Evolutionary conservation across 345 rosid species (phyloP).

Genomic region (Trapa bicornis): DNA sequence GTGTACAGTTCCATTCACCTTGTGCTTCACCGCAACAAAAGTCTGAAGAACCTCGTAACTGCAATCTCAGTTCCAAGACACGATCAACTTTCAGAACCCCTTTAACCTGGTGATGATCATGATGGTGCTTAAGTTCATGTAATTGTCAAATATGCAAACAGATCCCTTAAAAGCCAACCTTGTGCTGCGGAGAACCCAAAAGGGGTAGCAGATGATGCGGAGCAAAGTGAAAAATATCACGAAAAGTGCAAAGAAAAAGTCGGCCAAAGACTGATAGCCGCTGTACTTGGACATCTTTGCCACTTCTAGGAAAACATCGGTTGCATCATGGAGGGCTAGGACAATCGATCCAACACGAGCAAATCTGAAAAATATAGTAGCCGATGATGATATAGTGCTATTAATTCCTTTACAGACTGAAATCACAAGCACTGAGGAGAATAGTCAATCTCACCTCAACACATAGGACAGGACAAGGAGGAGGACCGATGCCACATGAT

Average conservation of each 20-base stretch:
- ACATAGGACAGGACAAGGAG: slow-evolving; percentile 58
- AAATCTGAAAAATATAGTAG: slow-evolving; percentile 28
- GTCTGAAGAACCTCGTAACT: slow-evolving; percentile 58
- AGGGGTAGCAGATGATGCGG: slow-evolving; percentile 50
- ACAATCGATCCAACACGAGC: slow-evolving; percentile 59
- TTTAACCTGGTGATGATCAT: not conserved
- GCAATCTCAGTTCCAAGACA: slow-evolving; percentile 9
- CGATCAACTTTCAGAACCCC: not conserved
- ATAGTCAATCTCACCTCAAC: slow-evolving; percentile 29
- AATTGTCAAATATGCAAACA: not conserved
- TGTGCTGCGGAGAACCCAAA: slow-evolving; percentile 72
- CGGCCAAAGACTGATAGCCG: slow-evolving; percentile 46
- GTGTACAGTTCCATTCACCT: slow-evolving; percentile 31
- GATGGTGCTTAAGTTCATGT: not conserved
- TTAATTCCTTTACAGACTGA: not conserved
- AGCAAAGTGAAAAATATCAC: slow-evolving; percentile 44
- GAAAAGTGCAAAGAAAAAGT: slow-evolving; percentile 36
- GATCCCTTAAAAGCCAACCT: slow-evolving; percentile 28
- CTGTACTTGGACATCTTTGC: slow-evolving; percentile 84
- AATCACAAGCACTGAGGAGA: not conserved
- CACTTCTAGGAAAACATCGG: slow-evolving; percentile 60
- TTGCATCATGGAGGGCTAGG: slow-evolving; percentile 64
- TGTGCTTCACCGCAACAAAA: slow-evolving; percentile 38
- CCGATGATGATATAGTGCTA: not conserved
- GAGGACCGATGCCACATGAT: slow-evolving; percentile 43